Conservation (phyloP, 257 asterid species). For the Solanum pimpinellifolium region DNA sequence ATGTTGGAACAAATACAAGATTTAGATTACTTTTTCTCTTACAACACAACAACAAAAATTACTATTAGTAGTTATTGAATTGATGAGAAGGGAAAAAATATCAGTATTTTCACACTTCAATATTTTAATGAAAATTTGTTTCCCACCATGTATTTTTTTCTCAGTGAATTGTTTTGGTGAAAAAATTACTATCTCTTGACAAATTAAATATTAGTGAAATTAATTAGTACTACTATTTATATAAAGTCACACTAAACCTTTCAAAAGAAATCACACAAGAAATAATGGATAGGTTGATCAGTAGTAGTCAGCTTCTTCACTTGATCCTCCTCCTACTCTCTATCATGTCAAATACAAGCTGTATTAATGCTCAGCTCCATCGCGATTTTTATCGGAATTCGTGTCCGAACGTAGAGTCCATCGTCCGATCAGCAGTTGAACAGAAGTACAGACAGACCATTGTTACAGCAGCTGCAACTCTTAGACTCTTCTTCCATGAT, state of each 20-base stretch:
- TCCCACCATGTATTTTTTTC: neutral
- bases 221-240: neutral
- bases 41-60: neutral
- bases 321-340: slow-evolving; percentile 4
- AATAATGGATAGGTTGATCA: neutral
- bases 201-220: neutral
- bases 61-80: too few relatives aligned
- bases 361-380: slow-evolving; percentile 19
- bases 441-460: slow-evolving; percentile 53
- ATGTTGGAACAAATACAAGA: neutral
- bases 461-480: slow-evolving; percentile 77
- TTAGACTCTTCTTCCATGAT: slow-evolving; percentile 81
- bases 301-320: neutral
- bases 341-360: slow-evolving; percentile 4
- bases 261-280: neutral
- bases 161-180: neutral
- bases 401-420: slow-evolving; percentile 60
- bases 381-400: slow-evolving; percentile 38
- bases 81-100: too few relatives aligned
- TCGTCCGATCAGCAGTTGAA: slow-evolving; percentile 62
- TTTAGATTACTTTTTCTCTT: neutral
- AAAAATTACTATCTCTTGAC: neutral
- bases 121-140: too few relatives aligned
- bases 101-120: neutral
- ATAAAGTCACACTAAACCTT: neutral